These are phyloP conservation scores for Cucurbita argyrosperma DNA, from an alignment of 306 rosid genomes.

Conservation along the genomic window DNA sequence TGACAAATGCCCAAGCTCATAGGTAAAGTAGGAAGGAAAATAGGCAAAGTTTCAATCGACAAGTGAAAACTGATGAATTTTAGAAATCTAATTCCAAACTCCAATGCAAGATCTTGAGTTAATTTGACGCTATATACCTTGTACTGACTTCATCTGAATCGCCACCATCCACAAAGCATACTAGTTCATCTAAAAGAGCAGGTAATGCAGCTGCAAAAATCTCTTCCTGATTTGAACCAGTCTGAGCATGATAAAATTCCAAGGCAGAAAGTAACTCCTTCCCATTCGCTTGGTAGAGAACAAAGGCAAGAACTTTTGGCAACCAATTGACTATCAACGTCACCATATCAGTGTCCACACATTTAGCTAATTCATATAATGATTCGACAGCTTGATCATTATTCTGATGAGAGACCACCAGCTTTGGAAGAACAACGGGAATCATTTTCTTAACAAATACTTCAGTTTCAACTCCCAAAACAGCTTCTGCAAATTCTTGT, in stretches of 20 bases:
- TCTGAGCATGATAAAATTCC: slow-evolving; percentile 66
- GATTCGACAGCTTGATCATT: slow-evolving; percentile 56
- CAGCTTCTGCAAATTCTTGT: slow-evolving; percentile 80
- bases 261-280: slow-evolving; percentile 45
- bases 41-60: not conserved
- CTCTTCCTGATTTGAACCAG: slow-evolving; percentile 64
- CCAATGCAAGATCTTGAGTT: not conserved
- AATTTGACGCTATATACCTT: slow-evolving; percentile 34
- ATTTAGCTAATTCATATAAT: slow-evolving; percentile 60
- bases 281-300: slow-evolving; percentile 59
- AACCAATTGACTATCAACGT: slow-evolving; percentile 54
- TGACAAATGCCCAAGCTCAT: not conserved
- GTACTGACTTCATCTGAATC: slow-evolving; percentile 55
- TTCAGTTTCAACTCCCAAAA: slow-evolving; percentile 64
- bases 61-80: not conserved
- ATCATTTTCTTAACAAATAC: slow-evolving; percentile 63
- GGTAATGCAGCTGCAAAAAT: slow-evolving; percentile 80
- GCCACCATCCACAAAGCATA: slow-evolving; percentile 69
- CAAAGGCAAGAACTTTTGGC: slow-evolving; percentile 94
- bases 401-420: slow-evolving; percentile 62
- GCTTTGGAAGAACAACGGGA: slow-evolving; percentile 91
- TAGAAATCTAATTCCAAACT: not conserved
- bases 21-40: not conserved
- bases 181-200: slow-evolving; percentile 69
- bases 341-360: slow-evolving; percentile 51